Base-by-base conservation (phyloP, 2,329 filamentous ascomycete species). In the Colletotrichum viniferum region DNA sequence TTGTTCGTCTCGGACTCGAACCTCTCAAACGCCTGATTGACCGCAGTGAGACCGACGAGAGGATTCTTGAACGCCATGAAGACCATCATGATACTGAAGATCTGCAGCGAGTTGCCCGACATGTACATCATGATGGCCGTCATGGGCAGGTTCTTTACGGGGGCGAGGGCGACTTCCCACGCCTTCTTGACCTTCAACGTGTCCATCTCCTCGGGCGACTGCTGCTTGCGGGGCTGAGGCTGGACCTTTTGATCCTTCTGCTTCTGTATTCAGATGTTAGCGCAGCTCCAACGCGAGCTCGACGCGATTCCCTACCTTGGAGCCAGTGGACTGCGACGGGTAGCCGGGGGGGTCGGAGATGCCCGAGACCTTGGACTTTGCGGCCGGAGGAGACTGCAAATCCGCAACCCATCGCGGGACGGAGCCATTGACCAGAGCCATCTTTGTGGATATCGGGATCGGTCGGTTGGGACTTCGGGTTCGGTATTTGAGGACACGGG, bases 51-150 rank as follows among this genome's bases (percentile, higher is more conserved):
- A 38, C 96, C 97, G 85, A 95, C 92, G 76, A 99, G 90, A 12
- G 97, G 97, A 79, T 95, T 97, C 89, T 98, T 98, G 90, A 99
- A 99, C 61, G 98, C 93, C 94, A 98, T 98, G 81, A 96, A 96
- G 21, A 98, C 96, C 96, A 98, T 99, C 95, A 98, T 98, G 86
- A 99, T 98, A 86, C 94, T 97, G 88, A 99, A 99, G 79, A 99
- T 98, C 84, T 99, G 97, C 62, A 99, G 91, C 77, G 95, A 96
- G 87, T 98, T 99, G 81, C 97, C 97, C 36, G 96, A 97, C 97
- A 99, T 99, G 90, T 99, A 99, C 96, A 98, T 98, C 93, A 98
- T 98, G 84, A 99, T 96, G 77, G 94, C 96, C 73, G 97, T 98
- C 97, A 99, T 99, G 74, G 97, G 97, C 62, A 99, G 89, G 83